phyloP scores from a whole-genome alignment of 495 filamentous ascomycete genomes.

The Chaetomium tenue region DNA sequence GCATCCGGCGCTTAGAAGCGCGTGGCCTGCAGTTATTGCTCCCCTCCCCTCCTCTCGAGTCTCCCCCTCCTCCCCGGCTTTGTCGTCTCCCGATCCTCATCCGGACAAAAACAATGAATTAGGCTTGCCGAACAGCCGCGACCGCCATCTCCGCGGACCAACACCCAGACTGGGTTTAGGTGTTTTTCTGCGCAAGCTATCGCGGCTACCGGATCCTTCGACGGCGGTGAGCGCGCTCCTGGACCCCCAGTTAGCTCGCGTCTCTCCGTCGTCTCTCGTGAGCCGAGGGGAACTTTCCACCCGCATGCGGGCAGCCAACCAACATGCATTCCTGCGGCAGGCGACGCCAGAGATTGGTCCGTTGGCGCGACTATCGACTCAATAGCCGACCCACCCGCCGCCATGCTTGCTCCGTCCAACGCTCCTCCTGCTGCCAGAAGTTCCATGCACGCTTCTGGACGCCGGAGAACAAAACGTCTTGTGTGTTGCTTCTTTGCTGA shows the following conservation, averaged over 20 bases:
- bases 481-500: neutral
- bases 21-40: slow-evolving; percentile 24
- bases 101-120: neutral
- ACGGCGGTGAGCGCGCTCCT: neutral
- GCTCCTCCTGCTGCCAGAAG: neutral
- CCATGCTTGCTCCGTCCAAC: neutral
- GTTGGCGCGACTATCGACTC: slow-evolving; percentile 20
- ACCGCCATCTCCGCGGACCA: slow-evolving; percentile 8
- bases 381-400: slow-evolving; percentile 19
- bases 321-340: slow-evolving; percentile 20
- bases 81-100: slow-evolving; percentile 1
- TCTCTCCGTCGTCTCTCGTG: slow-evolving; percentile 1
- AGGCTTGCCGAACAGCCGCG: slow-evolving; percentile 6
- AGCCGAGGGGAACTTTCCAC: neutral
- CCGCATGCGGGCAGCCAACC: neutral
- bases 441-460: slow-evolving; percentile 10
- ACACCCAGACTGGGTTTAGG: neutral
- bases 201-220: slow-evolving; percentile 4
- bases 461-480: neutral
- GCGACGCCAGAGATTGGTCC: slow-evolving; percentile 16
- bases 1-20: slow-evolving; percentile 37
- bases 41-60: too few relatives aligned
- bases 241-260: too few relatives aligned
- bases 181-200: neutral
- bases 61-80: too few relatives aligned